phyloP scores from a whole-genome alignment of 2,329 filamentous ascomycete genomes.

The Colletotrichum costaricense region DNA sequence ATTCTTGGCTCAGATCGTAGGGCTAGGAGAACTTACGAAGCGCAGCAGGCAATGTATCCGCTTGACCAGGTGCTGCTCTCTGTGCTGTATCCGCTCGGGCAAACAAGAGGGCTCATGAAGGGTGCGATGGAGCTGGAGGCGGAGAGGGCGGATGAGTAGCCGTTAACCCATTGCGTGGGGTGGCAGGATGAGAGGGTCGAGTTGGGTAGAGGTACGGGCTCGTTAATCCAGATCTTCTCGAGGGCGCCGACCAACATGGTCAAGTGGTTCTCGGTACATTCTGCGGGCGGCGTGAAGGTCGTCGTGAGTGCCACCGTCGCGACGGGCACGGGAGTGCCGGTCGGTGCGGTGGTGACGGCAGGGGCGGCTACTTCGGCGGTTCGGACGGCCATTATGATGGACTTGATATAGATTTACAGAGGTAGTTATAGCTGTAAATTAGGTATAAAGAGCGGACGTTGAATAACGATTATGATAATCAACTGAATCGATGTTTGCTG shows the following conservation, averaged over 20 bases:
- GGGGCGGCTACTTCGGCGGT: not conserved
- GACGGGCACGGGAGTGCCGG: conserved; percentile 2
- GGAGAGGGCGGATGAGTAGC: conserved; percentile 23
- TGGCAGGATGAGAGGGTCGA: conserved; percentile 28
- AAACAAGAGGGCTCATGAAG: conserved; percentile 28
- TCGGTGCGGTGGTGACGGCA: not conserved
- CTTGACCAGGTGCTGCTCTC: conserved; percentile 29
- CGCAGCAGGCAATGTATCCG: conserved; percentile 33
- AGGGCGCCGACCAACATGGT: conserved; percentile 32
- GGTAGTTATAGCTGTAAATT: not conserved
- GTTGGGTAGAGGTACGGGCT: conserved; percentile 29
- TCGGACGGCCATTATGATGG: conserved; percentile 1
- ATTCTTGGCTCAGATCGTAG: not conserved
- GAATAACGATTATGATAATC: not conserved
- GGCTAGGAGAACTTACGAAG: not conserved
- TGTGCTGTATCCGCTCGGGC: conserved; percentile 28
- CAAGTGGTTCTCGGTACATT: conserved; percentile 29
- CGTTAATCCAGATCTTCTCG: conserved; percentile 35
- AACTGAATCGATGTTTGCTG: not conserved
- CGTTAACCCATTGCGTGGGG: conserved; percentile 25
- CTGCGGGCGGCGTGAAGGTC: conserved; percentile 27
- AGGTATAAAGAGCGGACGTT: not conserved
- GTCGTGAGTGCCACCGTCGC: conserved; percentile 27
- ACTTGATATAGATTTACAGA: not conserved
- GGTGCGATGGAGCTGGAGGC: conserved; percentile 31